phyloP scores from a whole-genome alignment of 768 basidiomycete species.

The Rhodocollybia butyracea region DNA sequence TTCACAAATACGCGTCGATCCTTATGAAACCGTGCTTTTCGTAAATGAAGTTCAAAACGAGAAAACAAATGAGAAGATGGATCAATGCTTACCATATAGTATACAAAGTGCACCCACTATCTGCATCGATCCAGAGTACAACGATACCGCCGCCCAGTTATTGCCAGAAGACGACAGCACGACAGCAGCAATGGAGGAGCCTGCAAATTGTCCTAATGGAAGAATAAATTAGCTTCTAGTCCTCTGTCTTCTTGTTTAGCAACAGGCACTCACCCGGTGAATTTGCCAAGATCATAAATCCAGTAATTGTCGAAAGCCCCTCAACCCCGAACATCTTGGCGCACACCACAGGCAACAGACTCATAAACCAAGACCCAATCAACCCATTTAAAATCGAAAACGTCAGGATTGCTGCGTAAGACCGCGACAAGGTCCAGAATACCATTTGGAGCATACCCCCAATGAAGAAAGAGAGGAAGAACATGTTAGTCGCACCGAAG shows the following conservation, averaged over 20 bases:
- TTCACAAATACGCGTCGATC: no score
- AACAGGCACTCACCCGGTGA: conserved; percentile 20
- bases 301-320: conserved; percentile 21
- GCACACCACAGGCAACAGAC: conserved; percentile 28
- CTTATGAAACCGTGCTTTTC: no score
- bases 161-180: conserved; percentile 25
- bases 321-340: conserved; percentile 23
- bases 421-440: conserved; percentile 34
- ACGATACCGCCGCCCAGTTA: conserved; percentile 28
- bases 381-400: conserved; percentile 31
- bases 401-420: conserved; percentile 26
- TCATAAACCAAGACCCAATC: conserved; percentile 31
- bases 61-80: no score
- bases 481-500: conserved; percentile 36
- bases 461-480: conserved; percentile 30
- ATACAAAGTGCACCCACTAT: conserved; percentile 24
- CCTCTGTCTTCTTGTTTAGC: no score
- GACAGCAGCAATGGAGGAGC: conserved; percentile 28
- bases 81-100: conserved; percentile 31
- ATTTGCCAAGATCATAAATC: conserved; percentile 21
- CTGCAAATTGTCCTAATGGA: conserved; percentile 29
- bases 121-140: conserved; percentile 25
- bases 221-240: no score
- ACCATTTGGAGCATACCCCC: conserved; percentile 33
- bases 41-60: no score